phyloP scores from a whole-genome alignment of 163 green algal genomes.

The Chlorella variabilis region DNA sequence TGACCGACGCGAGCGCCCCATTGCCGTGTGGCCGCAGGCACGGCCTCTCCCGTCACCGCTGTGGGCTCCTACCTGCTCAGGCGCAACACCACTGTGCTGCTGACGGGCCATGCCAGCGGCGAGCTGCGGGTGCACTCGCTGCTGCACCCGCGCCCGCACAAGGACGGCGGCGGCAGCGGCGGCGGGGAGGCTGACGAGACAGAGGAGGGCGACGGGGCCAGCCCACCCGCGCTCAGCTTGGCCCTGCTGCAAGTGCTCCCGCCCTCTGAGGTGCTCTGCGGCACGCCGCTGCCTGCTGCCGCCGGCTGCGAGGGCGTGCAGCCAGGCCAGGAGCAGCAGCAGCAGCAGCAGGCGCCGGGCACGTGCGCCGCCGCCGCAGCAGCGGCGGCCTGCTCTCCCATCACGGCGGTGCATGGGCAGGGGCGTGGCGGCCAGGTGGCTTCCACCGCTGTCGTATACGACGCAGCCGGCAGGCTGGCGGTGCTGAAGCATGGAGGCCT shows the following conservation, averaged over 20 bases:
- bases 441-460: neutral
- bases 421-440: constrained; percentile 7
- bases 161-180: neutral
- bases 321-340: neutral
- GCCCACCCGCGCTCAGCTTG: neutral
- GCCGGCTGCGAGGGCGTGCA: neutral
- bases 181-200: neutral
- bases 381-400: neutral
- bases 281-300: neutral
- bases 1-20: too few species aligned
- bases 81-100: constrained; percentile 24
- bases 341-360: neutral
- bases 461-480: constrained; percentile 11
- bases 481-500: constrained; percentile 20
- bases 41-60: neutral
- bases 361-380: neutral
- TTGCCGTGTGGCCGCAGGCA: constrained; percentile 15
- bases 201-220: too few species aligned
- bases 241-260: neutral
- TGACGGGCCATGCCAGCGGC: constrained; percentile 32
- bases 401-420: neutral
- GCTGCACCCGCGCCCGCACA: neutral
- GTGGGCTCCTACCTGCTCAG: constrained; percentile 4
- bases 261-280: constrained; percentile 2
- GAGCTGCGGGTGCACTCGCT: constrained; percentile 23